A percentile compares a stretch with the other conserved stretches of the same genome.
Evolutionary conservation across 2,329 filamentous ascomycete species (phyloP).

Genomic region (Neodidymelliopsis sp.): DNA sequence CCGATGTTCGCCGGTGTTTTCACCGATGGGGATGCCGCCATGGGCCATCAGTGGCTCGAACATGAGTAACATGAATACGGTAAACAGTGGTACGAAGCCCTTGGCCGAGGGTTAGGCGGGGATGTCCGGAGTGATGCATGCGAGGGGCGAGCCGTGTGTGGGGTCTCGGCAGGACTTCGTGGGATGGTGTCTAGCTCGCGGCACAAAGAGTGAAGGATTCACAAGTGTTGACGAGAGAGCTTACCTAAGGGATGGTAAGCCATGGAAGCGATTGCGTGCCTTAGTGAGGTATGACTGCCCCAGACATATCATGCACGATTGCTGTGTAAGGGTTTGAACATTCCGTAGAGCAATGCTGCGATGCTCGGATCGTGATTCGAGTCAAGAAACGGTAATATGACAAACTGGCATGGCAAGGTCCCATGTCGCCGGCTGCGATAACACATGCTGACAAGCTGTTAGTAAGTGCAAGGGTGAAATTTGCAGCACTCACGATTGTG

Average conservation of each 20-base stretch:
- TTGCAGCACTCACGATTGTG: conserved; percentile 7
- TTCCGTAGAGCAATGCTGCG: too few relatives aligned
- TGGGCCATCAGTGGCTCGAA: conserved; percentile 14
- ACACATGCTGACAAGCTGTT: conserved; percentile 1
- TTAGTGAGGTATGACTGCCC: not conserved
- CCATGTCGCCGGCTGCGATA: not conserved
- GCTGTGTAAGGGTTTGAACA: too few relatives aligned
- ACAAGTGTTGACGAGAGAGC: not conserved
- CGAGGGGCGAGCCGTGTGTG: conserved; percentile 14
- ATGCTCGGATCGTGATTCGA: too few relatives aligned
- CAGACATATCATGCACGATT: too few relatives aligned
- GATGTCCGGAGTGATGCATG: conserved; percentile 9
- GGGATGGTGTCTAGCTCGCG: conserved; percentile 8
- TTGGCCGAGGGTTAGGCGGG: conserved; percentile 12
- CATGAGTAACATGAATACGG: not conserved
- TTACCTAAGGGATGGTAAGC: not conserved
- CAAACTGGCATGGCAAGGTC: not conserved
- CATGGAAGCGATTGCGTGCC: not conserved
- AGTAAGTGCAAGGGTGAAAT: conserved; percentile 3
- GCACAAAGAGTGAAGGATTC: conserved; percentile 2
- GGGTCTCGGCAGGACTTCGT: conserved; percentile 6
- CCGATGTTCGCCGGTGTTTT: conserved; percentile 34
- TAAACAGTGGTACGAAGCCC: not conserved
- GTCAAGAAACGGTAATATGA: too few relatives aligned
- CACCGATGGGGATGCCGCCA: conserved; percentile 21